Conservation (phyloP, 2,329 filamentous ascomycete genomes). For the Penicillium frequentans region DNA sequence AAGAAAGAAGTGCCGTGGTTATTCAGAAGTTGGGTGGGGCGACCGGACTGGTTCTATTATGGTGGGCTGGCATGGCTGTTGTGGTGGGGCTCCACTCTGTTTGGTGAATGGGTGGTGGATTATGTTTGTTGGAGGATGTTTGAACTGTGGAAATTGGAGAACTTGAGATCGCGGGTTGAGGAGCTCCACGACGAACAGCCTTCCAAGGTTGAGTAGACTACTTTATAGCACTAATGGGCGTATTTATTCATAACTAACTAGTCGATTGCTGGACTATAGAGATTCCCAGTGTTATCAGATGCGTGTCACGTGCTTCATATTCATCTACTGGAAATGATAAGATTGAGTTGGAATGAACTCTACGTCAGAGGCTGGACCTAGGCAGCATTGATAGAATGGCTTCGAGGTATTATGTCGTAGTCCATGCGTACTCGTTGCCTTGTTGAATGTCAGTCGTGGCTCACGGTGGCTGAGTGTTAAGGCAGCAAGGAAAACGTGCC, state of each 20-base stretch:
- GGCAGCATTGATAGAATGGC: not conserved
- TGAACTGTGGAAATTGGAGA: not conserved
- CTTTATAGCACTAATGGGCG: not conserved
- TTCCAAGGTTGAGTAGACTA: not conserved
- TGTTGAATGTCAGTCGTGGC: too few species aligned
- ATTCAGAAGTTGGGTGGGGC: not conserved
- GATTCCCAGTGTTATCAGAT: not conserved
- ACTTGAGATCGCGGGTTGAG: not conserved
- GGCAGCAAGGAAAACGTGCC: too few species aligned
- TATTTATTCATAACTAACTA: not conserved
- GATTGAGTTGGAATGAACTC: not conserved
- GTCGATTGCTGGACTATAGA: too few species aligned
- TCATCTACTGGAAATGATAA: not conserved
- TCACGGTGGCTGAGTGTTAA: too few species aligned
- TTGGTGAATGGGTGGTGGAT: not conserved
- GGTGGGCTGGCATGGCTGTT: not conserved
- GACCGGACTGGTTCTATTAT: not conserved
- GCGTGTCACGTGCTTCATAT: not conserved
- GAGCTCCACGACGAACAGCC: not conserved
- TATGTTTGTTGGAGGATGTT: not conserved
- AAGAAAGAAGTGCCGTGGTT: not conserved
- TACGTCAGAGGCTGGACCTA: not conserved
- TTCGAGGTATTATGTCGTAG: too few species aligned
- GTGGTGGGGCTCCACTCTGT: not conserved
- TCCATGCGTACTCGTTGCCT: too few species aligned